phyloP scores from a whole-genome alignment of 148 eudicot genomes.

The Rheum nobile region DNA sequence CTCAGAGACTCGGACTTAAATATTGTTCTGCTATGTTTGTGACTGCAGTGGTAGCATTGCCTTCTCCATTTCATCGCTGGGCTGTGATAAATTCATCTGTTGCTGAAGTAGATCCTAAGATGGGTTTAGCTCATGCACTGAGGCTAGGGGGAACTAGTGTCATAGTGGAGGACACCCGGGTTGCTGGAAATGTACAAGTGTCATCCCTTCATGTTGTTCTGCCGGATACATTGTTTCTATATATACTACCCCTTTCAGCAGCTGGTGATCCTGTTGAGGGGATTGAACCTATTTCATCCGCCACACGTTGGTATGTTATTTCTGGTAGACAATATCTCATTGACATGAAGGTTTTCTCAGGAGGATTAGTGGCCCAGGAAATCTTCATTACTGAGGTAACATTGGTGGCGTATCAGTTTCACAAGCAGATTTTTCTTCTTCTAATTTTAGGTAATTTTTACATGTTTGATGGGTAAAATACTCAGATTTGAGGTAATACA shows the following conservation, averaged over 20 bases:
- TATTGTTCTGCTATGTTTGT: not conserved
- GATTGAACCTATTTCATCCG: conserved; percentile 37
- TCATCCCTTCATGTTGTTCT: conserved; percentile 76
- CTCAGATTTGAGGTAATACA: not conserved
- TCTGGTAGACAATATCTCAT: conserved; percentile 52
- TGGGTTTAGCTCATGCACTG: conserved; percentile 46
- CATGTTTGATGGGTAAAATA: not conserved
- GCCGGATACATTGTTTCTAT: conserved; percentile 56
- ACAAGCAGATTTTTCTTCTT: not conserved
- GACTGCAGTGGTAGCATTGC: conserved; percentile 52
- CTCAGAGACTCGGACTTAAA: not conserved
- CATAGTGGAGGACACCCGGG: conserved; percentile 74
- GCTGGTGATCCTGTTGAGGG: conserved; percentile 51
- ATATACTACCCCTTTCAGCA: conserved; percentile 46
- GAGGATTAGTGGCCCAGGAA: conserved; percentile 46
- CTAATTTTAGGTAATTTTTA: not conserved
- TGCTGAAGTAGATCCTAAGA: conserved; percentile 42
- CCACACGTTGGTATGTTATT: conserved; percentile 67
- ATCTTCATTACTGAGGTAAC: conserved; percentile 58
- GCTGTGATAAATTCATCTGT: conserved; percentile 53
- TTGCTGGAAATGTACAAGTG: conserved; percentile 65
- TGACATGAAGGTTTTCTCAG: conserved; percentile 49
- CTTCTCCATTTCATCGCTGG: conserved; percentile 80
- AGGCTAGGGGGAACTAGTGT: conserved; percentile 59
- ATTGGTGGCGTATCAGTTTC: not conserved